A percentile compares a stretch with the other conserved stretches of the same genome.
Conservation (phyloP, 305 asterid genomes). For the Euphrasia arctica region DNA sequence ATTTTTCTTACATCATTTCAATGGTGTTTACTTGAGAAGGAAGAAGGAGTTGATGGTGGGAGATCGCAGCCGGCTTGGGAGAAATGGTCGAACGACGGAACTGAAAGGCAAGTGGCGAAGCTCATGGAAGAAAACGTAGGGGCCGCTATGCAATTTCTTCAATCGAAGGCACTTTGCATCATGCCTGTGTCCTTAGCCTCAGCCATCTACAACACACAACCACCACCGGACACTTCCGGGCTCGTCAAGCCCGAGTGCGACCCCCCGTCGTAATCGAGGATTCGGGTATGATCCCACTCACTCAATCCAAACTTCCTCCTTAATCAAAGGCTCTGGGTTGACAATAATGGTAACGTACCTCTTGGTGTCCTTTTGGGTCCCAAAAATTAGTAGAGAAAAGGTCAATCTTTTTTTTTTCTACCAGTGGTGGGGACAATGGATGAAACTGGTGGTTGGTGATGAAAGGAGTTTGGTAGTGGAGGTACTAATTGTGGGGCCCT, state of each 20-base stretch:
- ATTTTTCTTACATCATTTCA: slow-evolving; percentile 38
- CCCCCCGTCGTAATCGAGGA: slow-evolving; percentile 58
- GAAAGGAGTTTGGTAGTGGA: slow-evolving; percentile 41
- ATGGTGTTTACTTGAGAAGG: slow-evolving; percentile 39
- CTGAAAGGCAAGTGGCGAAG: slow-evolving; percentile 90
- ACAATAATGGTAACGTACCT: slow-evolving; percentile 33
- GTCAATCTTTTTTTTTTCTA: slow-evolving; percentile 32
- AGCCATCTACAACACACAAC: slow-evolving; percentile 78
- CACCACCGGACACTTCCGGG: slow-evolving; percentile 53
- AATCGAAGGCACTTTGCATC: slow-evolving; percentile 88
- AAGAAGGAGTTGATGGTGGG: slow-evolving; percentile 57
- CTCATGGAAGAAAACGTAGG: slow-evolving; percentile 97
- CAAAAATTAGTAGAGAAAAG: slow-evolving; percentile 16
- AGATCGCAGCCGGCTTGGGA: slow-evolving; percentile 87
- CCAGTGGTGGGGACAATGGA: slow-evolving; percentile 45
- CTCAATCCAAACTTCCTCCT: slow-evolving; percentile 32
- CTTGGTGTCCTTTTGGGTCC: slow-evolving; percentile 24
- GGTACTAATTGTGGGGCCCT: slow-evolving; percentile 40
- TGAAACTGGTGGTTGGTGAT: slow-evolving; percentile 18
- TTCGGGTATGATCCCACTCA: slow-evolving; percentile 10
- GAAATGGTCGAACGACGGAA: slow-evolving; percentile 93
- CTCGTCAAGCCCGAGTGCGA: slow-evolving; percentile 59
- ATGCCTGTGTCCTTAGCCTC: slow-evolving; percentile 90
- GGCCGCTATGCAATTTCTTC: slow-evolving; percentile 96
- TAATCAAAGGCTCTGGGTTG: slow-evolving; percentile 30